Conservation (phyloP, 2,329 filamentous ascomycete species). For the Coniochaeta sp. region DNA sequence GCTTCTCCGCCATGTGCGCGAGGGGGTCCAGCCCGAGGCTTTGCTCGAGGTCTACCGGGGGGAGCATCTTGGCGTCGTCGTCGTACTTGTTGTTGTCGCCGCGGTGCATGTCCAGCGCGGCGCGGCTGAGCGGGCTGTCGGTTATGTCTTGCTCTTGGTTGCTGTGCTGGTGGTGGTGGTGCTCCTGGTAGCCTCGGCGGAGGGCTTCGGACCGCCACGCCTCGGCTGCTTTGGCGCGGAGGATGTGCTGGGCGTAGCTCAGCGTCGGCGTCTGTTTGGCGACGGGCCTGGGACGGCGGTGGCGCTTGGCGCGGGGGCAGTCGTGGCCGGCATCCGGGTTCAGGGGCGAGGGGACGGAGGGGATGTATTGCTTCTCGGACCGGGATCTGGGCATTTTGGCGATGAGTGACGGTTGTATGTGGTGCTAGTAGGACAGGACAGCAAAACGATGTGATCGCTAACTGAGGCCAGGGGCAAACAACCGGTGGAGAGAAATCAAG, state of each 20-base stretch:
- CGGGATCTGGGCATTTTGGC: not conserved
- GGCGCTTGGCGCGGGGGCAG: not conserved
- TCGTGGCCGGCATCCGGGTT: slow-evolving; percentile 10
- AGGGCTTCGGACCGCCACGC: slow-evolving; percentile 29
- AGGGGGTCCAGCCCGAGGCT: not conserved
- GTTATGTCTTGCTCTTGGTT: not conserved
- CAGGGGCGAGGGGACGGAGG: slow-evolving; percentile 18
- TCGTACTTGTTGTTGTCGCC: not conserved
- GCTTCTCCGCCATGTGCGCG: not conserved
- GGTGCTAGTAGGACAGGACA: not conserved
- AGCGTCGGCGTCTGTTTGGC: slow-evolving; percentile 9
- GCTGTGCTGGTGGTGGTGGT: not conserved
- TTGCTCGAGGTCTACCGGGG: not conserved
- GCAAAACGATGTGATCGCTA: not conserved
- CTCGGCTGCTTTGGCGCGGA: slow-evolving; percentile 32
- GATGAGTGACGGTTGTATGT: not conserved
- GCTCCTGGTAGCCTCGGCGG: not conserved
- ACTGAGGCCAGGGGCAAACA: not conserved
- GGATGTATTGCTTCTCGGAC: slow-evolving; percentile 8
- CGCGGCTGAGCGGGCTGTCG: not conserved
- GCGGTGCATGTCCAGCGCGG: not conserved
- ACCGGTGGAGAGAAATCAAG: not conserved
- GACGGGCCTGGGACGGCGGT: slow-evolving; percentile 3
- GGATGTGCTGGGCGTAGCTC: slow-evolving; percentile 32
- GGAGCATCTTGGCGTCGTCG: not conserved